Evolutionary conservation across 2,329 filamentous ascomycete species (phyloP), one percentile per base, ranked within the genome.

Genomic region (Pseudogymnoascus sp.): DNA sequence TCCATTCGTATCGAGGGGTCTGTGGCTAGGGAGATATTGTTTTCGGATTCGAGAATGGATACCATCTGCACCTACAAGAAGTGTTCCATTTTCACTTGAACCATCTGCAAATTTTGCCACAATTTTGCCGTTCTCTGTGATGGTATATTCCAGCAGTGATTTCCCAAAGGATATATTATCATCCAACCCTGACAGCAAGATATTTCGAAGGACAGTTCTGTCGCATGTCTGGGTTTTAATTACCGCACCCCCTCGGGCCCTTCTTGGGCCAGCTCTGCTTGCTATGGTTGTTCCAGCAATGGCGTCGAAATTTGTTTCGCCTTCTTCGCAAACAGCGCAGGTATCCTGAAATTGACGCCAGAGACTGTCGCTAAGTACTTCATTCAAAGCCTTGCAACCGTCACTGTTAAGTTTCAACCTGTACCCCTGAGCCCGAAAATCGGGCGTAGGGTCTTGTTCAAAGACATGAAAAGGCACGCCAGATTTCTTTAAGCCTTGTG

Each of bases 1-100:
- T 13, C 71, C 70, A 7, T 72, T 69, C 0, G 75, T 75, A 63
- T 79, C 76, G 4, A 78, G 58, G 4, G 71, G 62, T 18, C 68
- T 63, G 36, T 72, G 69, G 0, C 70, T 60, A 0, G 76, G 77
- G 2, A 77, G 63, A 15, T 72, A 65, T 61, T 77, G 76, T 29
- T 66, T 72, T 5, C 76, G 69, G n/a, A 76, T 70, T 9, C 61
- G 61, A 15, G 73, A 77, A 18, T 72, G 66, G 12, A 70, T 67
- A 5, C 76, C 76, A 64, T 78, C 75, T 1, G 75, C 74, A 8
- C 75, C 76, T 12, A 78, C 68, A 1, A 78, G 66, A 5, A 77
- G 63, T 5, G 66, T 64, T 0, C 74, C 75, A 1, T 64, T 61
- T 21, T 70, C 70, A 2, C 60, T 63, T 0, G 70, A 69, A 0